phyloP scores from a whole-genome alignment of 768 basidiomycete genomes.

The Tricholomella constricta region DNA sequence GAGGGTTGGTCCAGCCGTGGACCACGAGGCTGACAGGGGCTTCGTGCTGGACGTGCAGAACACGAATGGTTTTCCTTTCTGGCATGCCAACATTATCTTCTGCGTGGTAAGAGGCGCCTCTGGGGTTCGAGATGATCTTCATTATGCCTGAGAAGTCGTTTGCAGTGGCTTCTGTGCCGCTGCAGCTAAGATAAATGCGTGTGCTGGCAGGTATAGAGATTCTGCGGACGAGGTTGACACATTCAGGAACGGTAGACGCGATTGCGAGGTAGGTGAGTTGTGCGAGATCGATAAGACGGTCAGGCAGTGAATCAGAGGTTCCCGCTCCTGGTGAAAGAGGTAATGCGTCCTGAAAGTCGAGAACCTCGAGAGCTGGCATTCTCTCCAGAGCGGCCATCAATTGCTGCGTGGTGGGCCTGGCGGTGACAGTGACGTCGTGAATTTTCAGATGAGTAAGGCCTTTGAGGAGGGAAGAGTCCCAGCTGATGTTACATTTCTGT shows the following conservation, averaged over 20 bases:
- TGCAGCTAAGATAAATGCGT: conserved; percentile 20
- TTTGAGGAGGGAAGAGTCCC: conserved; percentile 36
- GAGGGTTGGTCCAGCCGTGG: conserved; percentile 16
- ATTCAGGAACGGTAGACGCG: conserved; percentile 22
- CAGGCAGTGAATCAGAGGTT: not conserved
- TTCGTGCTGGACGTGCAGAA: conserved; percentile 15
- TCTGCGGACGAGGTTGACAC: conserved; percentile 25
- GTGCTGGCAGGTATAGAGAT: conserved; percentile 21
- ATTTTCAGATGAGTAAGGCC: conserved; percentile 41
- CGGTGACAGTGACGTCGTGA: conserved; percentile 23
- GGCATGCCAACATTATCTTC: conserved; percentile 8
- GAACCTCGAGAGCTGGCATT: conserved; percentile 33
- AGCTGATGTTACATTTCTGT: conserved; percentile 32
- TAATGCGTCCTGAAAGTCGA: conserved; percentile 38
- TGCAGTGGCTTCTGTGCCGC: conserved; percentile 15
- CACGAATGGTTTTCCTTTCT: conserved; percentile 13
- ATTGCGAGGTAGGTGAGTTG: conserved; percentile 24
- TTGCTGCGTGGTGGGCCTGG: conserved; percentile 31
- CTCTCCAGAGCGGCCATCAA: conserved; percentile 34
- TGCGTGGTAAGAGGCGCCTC: conserved; percentile 4
- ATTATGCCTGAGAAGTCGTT: conserved; percentile 22
- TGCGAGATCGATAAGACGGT: conserved; percentile 22
- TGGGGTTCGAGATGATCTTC: conserved; percentile 12
- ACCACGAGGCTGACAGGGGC: conserved; percentile 14
- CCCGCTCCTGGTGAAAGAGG: conserved; percentile 24